Base-by-base conservation (phyloP, 2,329 filamentous ascomycete genomes). In the Penicillium sp. region DNA sequence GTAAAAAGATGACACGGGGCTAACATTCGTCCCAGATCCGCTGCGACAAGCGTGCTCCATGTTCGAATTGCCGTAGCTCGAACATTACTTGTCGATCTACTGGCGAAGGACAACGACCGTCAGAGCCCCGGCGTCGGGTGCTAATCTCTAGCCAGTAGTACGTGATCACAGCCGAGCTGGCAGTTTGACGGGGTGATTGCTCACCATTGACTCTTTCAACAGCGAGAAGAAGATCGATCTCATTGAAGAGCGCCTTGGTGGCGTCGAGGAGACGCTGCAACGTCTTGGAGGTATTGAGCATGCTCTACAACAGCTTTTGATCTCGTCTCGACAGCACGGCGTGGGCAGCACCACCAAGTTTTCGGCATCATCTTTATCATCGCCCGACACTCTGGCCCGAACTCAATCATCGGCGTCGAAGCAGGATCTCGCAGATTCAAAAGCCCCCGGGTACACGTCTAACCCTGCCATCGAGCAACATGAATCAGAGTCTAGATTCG, bases 201-300 rank as follows among this genome's bases (percentile, higher is more conserved):
- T 50, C 22, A 25, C 8, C 17, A 52, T 47, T 67, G 31, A 63
- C 54, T 22, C 4, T 22, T 1, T 49, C 5, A 31, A 15, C 48
- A 83, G 81, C 69, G 82, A 84, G 67, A 79, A 75, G 65, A 83
- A 84, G 68, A 82, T 84, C 51, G 82, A 84, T 60, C 67, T 79
- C 12, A 83, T 84, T 53, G 81, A 83, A 64, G 77, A 81, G 34
- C 77, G 82, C 15, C 71, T 84, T 8, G 74, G 75, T 6, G 74
- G 75, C 15, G 82, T 84, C 39, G 82, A 84, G 62, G 68, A 52
- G 69, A 70, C 67, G 64, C 66, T 71, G 17, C 64, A 48, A 35
- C 77, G 82, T n/a, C 71, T 84, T 5, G 74, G 76, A 3, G 74
- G 75, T n/a, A 82, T 84, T 42, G 82, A 84, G 62, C 68, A 52